Conservation (phyloP, 768 basidiomycete genomes). For the Pulveroboletus ravenelii region DNA sequence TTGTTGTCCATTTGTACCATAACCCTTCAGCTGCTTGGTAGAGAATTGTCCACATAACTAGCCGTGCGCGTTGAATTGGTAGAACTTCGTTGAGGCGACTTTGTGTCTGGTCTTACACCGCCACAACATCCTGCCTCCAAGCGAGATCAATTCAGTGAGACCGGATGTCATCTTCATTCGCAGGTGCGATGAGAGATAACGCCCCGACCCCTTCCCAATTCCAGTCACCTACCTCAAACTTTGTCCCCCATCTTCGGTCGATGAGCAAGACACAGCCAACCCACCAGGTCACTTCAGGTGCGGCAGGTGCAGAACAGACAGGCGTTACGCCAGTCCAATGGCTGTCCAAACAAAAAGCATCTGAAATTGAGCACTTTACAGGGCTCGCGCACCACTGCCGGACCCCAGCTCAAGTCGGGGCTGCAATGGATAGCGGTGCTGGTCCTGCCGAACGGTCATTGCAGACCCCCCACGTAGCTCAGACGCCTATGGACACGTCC, state of each 20-base stretch:
- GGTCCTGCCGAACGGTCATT: conserved; percentile 6
- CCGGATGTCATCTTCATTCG: neutral
- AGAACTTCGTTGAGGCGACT: too few relatives aligned
- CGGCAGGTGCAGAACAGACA: conserved; percentile 3
- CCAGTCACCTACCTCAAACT: neutral
- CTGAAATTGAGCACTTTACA: conserved; percentile 14
- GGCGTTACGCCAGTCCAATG: conserved; percentile 2
- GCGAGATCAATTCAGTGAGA: neutral
- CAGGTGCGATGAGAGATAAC: conserved; percentile 5
- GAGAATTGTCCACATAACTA: neutral
- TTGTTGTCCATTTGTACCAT: neutral
- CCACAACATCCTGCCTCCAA: neutral
- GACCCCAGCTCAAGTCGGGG: neutral
- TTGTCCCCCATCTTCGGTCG: conserved; percentile 14
- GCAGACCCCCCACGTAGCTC: neutral
- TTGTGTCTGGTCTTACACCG: conserved; percentile 2
- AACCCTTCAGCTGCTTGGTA: neutral
- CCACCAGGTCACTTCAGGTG: conserved; percentile 7
- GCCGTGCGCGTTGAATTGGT: neutral
- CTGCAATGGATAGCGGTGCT: neutral
- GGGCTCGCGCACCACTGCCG: conserved; percentile 14
- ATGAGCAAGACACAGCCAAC: conserved; percentile 19
- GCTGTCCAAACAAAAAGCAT: conserved; percentile 15
- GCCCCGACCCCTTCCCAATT: neutral
- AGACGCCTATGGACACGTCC: conserved; percentile 6